These are phyloP conservation scores for Naumovozyma dairenensis DNA, from an alignment of 805 yeast genomes.

Conservation along the genomic window DNA sequence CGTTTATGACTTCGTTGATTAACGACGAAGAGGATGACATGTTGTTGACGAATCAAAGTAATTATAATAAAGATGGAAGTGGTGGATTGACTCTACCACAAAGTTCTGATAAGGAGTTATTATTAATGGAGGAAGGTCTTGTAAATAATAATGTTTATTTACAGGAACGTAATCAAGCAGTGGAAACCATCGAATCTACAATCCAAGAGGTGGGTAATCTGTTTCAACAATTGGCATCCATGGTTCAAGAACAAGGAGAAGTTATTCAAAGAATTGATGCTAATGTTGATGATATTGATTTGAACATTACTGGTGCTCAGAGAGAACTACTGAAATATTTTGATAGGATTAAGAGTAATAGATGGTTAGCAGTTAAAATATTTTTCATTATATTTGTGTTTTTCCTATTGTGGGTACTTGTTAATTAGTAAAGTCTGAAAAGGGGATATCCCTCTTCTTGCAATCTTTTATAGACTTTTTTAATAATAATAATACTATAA, in stretches of 20 bases:
- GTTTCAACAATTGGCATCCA: conserved; percentile 89
- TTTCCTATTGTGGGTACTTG: conserved; percentile 70
- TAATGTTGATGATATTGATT: conserved; percentile 84
- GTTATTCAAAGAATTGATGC: conserved; percentile 90
- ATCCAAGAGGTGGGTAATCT: conserved; percentile 93
- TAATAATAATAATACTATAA: too few species aligned
- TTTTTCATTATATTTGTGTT: conserved; percentile 78
- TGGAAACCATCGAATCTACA: conserved; percentile 93
- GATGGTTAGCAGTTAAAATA: conserved; percentile 85
- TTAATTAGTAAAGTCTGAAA: conserved; percentile 42
- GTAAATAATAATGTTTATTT: conserved; percentile 47
- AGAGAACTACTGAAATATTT: conserved; percentile 85
- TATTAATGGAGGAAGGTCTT: conserved; percentile 72
- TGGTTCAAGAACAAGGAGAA: conserved; percentile 97
- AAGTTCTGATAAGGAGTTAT: conserved; percentile 54
- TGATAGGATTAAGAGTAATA: conserved; percentile 74
- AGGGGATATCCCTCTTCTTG: too few species aligned
- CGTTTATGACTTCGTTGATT: conserved; percentile 31
- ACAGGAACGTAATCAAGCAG: conserved; percentile 79
- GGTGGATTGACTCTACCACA: conserved; percentile 66
- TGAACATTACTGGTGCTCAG: conserved; percentile 90
- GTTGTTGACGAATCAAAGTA: conserved; percentile 2
- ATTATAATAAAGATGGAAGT: conserved; percentile 3
- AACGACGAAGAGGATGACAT: conserved; percentile 15
- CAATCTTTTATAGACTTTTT: too few species aligned